Evolutionary conservation across 1,284 basidiomycete genomes (phyloP), one percentile per base, ranked within the genome.

Genomic region (Prillingera fragicola): DNA sequence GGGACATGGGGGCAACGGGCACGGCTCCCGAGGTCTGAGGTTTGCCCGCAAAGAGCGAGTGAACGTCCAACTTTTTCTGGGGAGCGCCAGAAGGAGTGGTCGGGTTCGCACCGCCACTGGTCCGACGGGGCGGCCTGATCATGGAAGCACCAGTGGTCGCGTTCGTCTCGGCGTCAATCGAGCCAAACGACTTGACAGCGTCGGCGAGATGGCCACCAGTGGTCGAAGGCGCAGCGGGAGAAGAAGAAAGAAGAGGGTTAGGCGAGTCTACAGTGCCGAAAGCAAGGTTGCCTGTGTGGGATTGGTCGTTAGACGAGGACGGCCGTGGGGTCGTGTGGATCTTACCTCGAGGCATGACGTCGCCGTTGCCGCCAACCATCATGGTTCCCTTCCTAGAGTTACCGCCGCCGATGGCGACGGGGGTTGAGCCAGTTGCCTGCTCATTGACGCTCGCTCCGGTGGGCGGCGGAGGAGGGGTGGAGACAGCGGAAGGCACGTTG

Each of bases 251-350:
- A 25, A 63, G 44, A 1, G 69, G 55, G 45, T 64, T 65, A 19
- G 70, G 67, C 21, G 67, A 78, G 60, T 86, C 84, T 46, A 90
- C 85, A 33, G 87, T 88, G 59, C 87, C 87, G 73, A 90, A 90
- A 25, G 63, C 53, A 78, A 85, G 48, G 45, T 54, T 60, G 34
- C 64, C 66, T 66, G 45, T 4, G 21, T 21, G 19, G 15, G 24
- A 29, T 15, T 6, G 28, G 28, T 15, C 6, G 14, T 29, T 12
- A 14, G 13, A 29, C 10, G 31, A 25, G 10, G 26, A 27, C 22
- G 27, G 15, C 19, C n/a, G 9, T 37, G 19, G 14, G 8, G 13
- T 33, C 12, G 18, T 14, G 22, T 13, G 14, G n/a, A 21, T 52
- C 63, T 58, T 44, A 63, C 67, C 57, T 38, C 55, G 52, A 31